Evolutionary conservation across 768 basidiomycete genomes (phyloP).

Genomic region (Amanita inopinata): DNA sequence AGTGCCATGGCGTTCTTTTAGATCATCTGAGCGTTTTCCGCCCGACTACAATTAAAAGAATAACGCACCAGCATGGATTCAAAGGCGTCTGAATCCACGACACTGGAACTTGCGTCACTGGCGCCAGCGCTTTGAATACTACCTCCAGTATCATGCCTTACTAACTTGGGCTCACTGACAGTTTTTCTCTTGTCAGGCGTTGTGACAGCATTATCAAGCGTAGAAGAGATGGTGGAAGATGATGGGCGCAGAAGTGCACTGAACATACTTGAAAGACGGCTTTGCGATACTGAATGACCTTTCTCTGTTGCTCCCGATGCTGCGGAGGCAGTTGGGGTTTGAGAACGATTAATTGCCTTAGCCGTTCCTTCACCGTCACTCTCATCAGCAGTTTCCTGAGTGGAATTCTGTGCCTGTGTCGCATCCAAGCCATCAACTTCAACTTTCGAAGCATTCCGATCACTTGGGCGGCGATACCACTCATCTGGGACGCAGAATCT

Average conservation of each 20-base stretch:
- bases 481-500: slow-evolving; percentile 68
- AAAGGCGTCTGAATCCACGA: slow-evolving; percentile 39
- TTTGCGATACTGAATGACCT: slow-evolving; percentile 45
- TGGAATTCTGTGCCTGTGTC: slow-evolving; percentile 30
- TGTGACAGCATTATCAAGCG: slow-evolving; percentile 22
- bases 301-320: slow-evolving; percentile 29
- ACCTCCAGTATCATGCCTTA: slow-evolving; percentile 35
- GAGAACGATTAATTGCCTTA: slow-evolving; percentile 26
- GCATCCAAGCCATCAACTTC: slow-evolving; percentile 43
- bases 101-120: slow-evolving; percentile 23
- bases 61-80: slow-evolving; percentile 60
- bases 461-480: slow-evolving; percentile 68
- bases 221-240: slow-evolving; percentile 26
- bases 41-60: background rate
- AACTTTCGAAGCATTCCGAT: slow-evolving; percentile 40
- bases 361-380: slow-evolving; percentile 54
- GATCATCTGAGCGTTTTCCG: slow-evolving; percentile 8
- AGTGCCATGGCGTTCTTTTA: slow-evolving; percentile 63
- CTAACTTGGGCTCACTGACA: slow-evolving; percentile 63
- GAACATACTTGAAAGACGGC: slow-evolving; percentile 56
- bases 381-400: slow-evolving; percentile 35
- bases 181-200: slow-evolving; percentile 39
- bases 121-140: slow-evolving; percentile 1
- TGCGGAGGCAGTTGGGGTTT: slow-evolving; percentile 9
- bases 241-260: slow-evolving; percentile 51